Evolutionary conservation across 2,329 filamentous ascomycete species (phyloP).

Genomic region (Fusarium robinianum): DNA sequence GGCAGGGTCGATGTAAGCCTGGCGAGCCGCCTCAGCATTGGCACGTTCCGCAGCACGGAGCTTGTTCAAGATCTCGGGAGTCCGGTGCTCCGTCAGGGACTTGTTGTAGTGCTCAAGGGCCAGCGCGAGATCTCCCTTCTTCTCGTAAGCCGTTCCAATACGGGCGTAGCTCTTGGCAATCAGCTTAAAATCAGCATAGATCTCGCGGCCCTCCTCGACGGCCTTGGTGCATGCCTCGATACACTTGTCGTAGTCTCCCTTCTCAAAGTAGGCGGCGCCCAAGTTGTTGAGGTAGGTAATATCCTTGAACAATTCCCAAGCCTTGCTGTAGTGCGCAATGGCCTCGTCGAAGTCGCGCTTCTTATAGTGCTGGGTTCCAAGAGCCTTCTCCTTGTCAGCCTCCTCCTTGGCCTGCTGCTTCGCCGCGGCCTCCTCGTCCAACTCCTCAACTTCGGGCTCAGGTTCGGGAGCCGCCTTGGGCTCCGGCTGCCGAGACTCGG

Average conservation of each 20-base stretch:
- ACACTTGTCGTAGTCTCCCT: slow-evolving; percentile 87
- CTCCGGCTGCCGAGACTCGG: slow-evolving; percentile 47
- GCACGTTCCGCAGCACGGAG: slow-evolving; percentile 87
- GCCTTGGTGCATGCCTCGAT: slow-evolving; percentile 89
- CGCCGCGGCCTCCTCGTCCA: slow-evolving; percentile 81
- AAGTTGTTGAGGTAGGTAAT: slow-evolving; percentile 98
- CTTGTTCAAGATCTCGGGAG: slow-evolving; percentile 90
- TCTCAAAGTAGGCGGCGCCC: slow-evolving; percentile 92
- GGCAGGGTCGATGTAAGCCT: slow-evolving; percentile 83
- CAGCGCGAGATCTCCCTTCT: slow-evolving; percentile 74
- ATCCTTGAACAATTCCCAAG: slow-evolving; percentile 93
- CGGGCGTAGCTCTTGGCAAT: slow-evolving; percentile 98
- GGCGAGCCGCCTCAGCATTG: slow-evolving; percentile 74
- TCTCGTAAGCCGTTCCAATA: slow-evolving; percentile 93
- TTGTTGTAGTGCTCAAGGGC: slow-evolving; percentile 91
- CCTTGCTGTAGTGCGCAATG: slow-evolving; percentile 91
- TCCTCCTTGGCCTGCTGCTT: slow-evolving; percentile 91
- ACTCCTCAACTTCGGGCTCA: slow-evolving; percentile 67
- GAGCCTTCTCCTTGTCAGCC: slow-evolving; percentile 91
- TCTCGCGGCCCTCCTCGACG: slow-evolving; percentile 83
- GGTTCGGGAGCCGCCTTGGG: slow-evolving; percentile 62
- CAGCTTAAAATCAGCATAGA: slow-evolving; percentile 96
- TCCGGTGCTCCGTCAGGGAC: slow-evolving; percentile 95
- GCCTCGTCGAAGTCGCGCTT: slow-evolving; percentile 96
- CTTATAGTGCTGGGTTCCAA: slow-evolving; percentile 96